phyloP scores from a whole-genome alignment of 192 early-diverging fungal species.

The Podila clonocystis region DNA sequence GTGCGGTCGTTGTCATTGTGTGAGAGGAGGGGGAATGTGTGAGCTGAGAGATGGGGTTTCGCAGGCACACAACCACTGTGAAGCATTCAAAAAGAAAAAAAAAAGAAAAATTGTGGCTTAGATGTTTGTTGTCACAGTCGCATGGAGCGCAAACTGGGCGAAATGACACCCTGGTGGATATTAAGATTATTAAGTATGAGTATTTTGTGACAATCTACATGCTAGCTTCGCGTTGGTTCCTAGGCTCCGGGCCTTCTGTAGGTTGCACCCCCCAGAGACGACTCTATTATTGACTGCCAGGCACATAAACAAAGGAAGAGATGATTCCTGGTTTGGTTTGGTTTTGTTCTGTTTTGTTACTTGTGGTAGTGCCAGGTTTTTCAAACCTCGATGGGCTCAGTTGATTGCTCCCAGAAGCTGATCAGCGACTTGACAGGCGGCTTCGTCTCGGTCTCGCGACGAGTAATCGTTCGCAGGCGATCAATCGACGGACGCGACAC shows the following conservation, averaged over 20 bases:
- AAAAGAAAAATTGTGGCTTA: neutral
- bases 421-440: constrained; percentile 44
- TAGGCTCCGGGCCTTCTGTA: too few species aligned
- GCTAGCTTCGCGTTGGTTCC: too few species aligned
- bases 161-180: too few species aligned
- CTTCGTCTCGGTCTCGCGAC: constrained; percentile 15
- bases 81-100: neutral
- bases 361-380: neutral
- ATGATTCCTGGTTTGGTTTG: neutral
- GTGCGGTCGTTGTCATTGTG: constrained; percentile 41
- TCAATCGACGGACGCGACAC: constrained; percentile 40
- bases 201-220: too few species aligned
- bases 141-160: too few species aligned
- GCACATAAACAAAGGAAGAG: neutral
- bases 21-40: neutral
- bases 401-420: constrained; percentile 40
- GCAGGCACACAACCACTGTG: neutral
- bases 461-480: constrained; percentile 38
- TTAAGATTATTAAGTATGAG: too few species aligned
- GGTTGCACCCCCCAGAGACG: too few species aligned
- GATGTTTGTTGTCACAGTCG: neutral
- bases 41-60: neutral
- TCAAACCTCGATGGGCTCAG: constrained; percentile 25
- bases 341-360: neutral
- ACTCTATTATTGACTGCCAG: too few species aligned